phyloP scores from a whole-genome alignment of 2,329 filamentous ascomycete genomes.

The Beauveria australis region DNA sequence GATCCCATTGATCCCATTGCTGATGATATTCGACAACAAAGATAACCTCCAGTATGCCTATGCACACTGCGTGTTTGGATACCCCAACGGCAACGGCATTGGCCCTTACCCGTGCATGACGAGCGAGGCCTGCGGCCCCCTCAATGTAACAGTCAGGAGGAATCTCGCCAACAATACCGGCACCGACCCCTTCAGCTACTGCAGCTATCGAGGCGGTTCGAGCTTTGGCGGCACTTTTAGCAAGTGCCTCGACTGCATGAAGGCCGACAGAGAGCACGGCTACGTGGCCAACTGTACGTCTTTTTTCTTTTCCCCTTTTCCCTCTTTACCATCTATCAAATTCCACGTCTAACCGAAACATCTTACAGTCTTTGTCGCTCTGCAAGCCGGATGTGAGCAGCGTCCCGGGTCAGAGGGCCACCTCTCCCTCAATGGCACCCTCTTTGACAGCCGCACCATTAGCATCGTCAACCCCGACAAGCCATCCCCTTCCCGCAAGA shows the following conservation, averaged over 20 bases:
- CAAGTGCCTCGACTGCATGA: conserved; percentile 39
- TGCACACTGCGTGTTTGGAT: conserved; percentile 44
- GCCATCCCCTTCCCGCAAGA: not conserved
- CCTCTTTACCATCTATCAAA: not conserved
- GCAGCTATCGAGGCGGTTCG: conserved; percentile 30
- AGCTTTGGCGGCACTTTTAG: conserved; percentile 26
- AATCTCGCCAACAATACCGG: conserved; percentile 28
- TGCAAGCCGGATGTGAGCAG: conserved; percentile 44
- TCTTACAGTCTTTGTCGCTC: conserved; percentile 38
- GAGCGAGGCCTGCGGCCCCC: conserved; percentile 39
- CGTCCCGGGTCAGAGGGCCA: conserved; percentile 28
- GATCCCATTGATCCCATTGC: not conserved
- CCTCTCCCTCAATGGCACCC: conserved; percentile 35
- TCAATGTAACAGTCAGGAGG: conserved; percentile 32
- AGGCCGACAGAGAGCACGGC: conserved; percentile 30
- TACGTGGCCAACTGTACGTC: conserved; percentile 43
- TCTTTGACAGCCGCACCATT: conserved; percentile 28
- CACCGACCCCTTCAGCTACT: conserved; percentile 32
- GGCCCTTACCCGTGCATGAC: conserved; percentile 43
- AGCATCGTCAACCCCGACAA: not conserved
- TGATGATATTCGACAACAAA: conserved; percentile 16
- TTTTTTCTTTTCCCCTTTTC: not conserved
- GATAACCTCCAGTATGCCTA: conserved; percentile 48
- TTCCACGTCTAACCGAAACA: not conserved
- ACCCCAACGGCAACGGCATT: conserved; percentile 37